Base-by-base conservation (phyloP, 2,329 filamentous ascomycete genomes). In the Ophiocordyceps sinensis region DNA sequence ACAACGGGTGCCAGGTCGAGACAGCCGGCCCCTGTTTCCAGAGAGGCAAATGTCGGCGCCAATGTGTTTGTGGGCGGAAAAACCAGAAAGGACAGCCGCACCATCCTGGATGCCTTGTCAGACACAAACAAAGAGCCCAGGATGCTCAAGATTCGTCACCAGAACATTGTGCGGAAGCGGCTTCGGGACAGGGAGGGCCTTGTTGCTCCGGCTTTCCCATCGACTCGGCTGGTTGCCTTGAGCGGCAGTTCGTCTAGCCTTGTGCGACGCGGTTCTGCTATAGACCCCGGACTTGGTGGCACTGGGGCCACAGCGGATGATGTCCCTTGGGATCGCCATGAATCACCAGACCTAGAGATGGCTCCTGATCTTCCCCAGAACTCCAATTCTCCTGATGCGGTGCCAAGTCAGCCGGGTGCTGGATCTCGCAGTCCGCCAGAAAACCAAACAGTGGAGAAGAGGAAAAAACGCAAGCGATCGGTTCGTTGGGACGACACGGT, bases 41-140 rank as follows among this genome's bases (percentile, higher is more conserved):
- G 45, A 26, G 38, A 41, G 31, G 40, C 44, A 19, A 40, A 41
- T 10, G 38, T 36, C 6, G 45, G 42, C 26, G 41, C 41, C 28
- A 75, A 73, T 43, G 61, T 74, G 1, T 74, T 74, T 38, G 46
- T 53, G 7, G 58, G 58, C 10, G 69, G 70, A 2, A 68, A 58
- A 43, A 53, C 48, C 23, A 54, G 49, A 28, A 68, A 62, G 45
- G 49, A 51, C 17, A 57, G 64, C 13, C 36, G 42, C 2, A 60
- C 47, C 12, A 51, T 74, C 4, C 50, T 48, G 13, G 60, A 67
- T 3, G 55, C 42, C 9, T 64, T 67, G 43, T 51, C 51, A 13
- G 65, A 75, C 50, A 48, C 63, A 9, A 58, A 48, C 2, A 69
- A 60, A 44, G 46, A 53, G 1, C 60, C 63, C 1, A 68, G 62